Evolutionary conservation across 1,284 basidiomycete species (phyloP).

Genomic region (Boletellus sp.): DNA sequence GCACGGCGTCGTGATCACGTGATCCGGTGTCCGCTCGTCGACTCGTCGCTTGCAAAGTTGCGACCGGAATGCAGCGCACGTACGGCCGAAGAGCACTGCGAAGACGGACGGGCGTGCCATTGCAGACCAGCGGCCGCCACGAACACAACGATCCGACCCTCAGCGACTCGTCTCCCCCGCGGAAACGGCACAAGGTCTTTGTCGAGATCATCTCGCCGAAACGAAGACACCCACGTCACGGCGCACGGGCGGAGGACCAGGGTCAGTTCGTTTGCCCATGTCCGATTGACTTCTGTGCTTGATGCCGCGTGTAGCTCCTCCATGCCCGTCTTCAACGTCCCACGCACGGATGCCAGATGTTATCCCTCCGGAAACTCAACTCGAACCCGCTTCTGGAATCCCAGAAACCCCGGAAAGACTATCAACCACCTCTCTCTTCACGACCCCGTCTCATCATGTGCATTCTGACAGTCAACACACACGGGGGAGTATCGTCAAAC

Average conservation of each 20-base stretch:
- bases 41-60: background rate
- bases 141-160: background rate
- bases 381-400: too few relatives aligned
- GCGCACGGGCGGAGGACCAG: background rate
- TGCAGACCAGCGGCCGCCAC: background rate
- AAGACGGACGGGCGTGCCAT: slow-evolving; percentile 4
- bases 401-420: background rate
- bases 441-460: background rate
- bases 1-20: slow-evolving; percentile 11
- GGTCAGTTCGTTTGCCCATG: background rate
- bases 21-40: slow-evolving; percentile 1
- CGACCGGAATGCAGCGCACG: slow-evolving; percentile 32
- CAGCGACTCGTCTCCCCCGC: slow-evolving; percentile 8
- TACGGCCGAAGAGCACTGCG: slow-evolving; percentile 39
- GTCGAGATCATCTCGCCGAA: background rate
- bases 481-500: slow-evolving; percentile 33
- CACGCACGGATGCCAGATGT: background rate
- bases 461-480: slow-evolving; percentile 1
- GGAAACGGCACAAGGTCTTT: slow-evolving; percentile 18
- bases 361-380: background rate
- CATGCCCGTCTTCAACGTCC: background rate
- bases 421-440: background rate
- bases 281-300: background rate
- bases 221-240: background rate
- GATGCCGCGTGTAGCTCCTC: background rate